phyloP scores from a whole-genome alignment of 164 flowering plant species.

The Vitis rupestris region DNA sequence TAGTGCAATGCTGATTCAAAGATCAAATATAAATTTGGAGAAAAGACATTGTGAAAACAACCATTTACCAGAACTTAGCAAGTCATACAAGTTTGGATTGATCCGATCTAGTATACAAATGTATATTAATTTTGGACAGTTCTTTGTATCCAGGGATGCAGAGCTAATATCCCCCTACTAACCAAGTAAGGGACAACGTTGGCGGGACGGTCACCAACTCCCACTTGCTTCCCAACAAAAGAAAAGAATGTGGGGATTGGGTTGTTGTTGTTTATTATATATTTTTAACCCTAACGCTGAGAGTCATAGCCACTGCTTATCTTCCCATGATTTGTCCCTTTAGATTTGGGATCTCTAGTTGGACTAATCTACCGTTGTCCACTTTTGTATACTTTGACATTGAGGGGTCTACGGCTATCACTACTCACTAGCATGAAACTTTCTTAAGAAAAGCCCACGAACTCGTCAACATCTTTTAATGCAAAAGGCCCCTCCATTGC shows the following conservation, averaged over 20 bases:
- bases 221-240: conserved; percentile 60
- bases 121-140: no score
- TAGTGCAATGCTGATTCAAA: no score
- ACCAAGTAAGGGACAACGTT: conserved; percentile 19
- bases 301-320: conserved; percentile 11
- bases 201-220: conserved; percentile 58
- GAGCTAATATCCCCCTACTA: background rate
- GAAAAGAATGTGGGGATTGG: conserved; percentile 33
- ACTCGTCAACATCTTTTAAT: conserved; percentile 34
- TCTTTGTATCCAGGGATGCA: no score
- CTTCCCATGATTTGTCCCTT: conserved; percentile 13
- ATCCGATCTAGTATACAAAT: no score
- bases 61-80: no score
- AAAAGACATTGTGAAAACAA: no score
- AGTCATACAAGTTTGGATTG: no score
- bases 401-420: conserved; percentile 7
- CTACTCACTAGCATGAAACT: background rate
- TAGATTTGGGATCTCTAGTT: conserved; percentile 10
- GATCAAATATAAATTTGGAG: no score
- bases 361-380: conserved; percentile 10
- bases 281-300: background rate
- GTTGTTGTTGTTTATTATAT: background rate
- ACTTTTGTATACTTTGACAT: conserved; percentile 32
- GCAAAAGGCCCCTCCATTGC: conserved; percentile 17
- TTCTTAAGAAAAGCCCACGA: conserved; percentile 22